Percentiles rank a stretch among this genome's conserved stretches.
Evolutionary conservation across 495 filamentous ascomycete species (phyloP).

Genomic region (Penicillium flavigenum): DNA sequence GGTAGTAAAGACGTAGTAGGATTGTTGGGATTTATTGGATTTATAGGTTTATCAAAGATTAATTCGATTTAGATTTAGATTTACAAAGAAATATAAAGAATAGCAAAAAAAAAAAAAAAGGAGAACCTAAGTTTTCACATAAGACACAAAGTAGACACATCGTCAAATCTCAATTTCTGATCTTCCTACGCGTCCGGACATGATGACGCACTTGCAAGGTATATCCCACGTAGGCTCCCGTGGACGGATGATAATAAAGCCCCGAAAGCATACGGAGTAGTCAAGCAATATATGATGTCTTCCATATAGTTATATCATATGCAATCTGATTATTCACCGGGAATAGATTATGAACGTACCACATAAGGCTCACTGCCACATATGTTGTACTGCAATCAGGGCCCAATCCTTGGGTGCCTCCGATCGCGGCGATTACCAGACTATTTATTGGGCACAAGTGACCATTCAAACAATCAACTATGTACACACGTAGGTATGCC

Average conservation of each 20-base stretch:
- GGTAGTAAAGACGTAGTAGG: conserved; percentile 1
- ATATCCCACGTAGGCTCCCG: not conserved
- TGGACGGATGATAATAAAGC: conserved; percentile 6
- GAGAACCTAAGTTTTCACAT: not conserved
- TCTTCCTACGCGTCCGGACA: conserved; percentile 5
- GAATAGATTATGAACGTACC: not conserved
- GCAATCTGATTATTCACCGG: not conserved
- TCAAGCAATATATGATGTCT: not conserved
- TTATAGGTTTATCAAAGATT: not conserved
- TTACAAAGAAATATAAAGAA: not conserved
- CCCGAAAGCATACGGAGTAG: not conserved
- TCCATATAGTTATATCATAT: conserved; percentile 2
- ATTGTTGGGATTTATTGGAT: not conserved
- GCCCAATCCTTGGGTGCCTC: conserved; percentile 7
- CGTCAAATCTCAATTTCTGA: not conserved
- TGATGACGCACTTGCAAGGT: conserved; percentile 2
- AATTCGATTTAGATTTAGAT: not conserved
- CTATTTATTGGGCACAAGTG: not conserved
- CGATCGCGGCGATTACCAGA: conserved; percentile 2
- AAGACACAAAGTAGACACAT: not conserved
- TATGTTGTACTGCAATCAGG: conserved; percentile 2
- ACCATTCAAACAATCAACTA: not conserved
- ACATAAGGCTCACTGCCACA: not conserved
- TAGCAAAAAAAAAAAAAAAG: not conserved
- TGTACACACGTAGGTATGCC: not conserved